Evolutionary conservation across 2,329 filamentous ascomycete species (phyloP).

Genomic region (Botryotinia globosa): DNA sequence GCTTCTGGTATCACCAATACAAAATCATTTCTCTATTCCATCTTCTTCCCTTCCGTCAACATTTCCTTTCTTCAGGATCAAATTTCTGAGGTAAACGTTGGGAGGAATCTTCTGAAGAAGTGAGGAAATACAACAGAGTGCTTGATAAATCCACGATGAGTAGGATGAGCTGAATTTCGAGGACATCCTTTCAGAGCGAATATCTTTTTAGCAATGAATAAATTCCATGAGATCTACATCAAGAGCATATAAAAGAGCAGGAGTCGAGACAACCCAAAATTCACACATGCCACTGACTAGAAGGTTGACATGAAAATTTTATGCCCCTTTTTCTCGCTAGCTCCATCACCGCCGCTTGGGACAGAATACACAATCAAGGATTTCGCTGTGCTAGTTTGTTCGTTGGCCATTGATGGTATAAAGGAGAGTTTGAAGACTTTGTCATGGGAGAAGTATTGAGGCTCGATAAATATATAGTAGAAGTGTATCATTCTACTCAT

Average conservation of each 20-base stretch:
- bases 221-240: background rate
- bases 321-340: background rate
- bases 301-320: background rate
- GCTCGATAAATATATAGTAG: background rate
- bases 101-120: rapidly evolving
- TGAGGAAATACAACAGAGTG: background rate
- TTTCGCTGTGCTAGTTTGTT: background rate
- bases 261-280: background rate
- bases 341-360: background rate
- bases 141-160: background rate
- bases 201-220: background rate
- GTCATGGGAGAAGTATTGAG: background rate
- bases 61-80: background rate
- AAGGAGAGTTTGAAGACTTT: background rate
- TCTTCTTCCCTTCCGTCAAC: background rate
- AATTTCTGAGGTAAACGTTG: background rate
- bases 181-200: background rate
- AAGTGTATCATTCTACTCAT: background rate
- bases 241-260: background rate
- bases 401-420: background rate
- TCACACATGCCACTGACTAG: background rate
- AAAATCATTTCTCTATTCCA: background rate
- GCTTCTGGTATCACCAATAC: background rate
- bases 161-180: background rate
- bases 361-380: background rate